Evolutionary conservation across 148 eudicot genomes (phyloP).

Genomic region (Tetragonia tetragonoides): DNA sequence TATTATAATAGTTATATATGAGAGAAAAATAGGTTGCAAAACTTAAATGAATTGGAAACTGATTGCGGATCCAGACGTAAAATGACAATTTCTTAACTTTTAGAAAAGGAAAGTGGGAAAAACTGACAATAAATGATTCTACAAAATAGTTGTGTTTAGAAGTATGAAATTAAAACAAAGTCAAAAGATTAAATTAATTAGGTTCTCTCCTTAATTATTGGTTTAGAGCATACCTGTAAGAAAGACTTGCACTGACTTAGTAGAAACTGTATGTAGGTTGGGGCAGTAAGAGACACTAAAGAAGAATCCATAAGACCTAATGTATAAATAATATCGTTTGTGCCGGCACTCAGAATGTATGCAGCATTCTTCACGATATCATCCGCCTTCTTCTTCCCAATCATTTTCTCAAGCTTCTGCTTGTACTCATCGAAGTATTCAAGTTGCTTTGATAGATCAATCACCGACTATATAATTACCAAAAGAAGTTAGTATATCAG

Average conservation of each 20-base stretch:
- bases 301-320: not conserved
- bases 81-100: too few relatives aligned
- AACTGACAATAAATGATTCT: too few relatives aligned
- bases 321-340: conserved; percentile 25
- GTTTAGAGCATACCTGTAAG: conserved; percentile 13
- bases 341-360: conserved; percentile 20
- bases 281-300: not conserved
- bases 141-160: too few relatives aligned
- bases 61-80: too few relatives aligned
- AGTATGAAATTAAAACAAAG: too few relatives aligned
- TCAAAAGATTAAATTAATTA: too few relatives aligned
- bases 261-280: conserved; percentile 19
- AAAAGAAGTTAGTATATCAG: not conserved
- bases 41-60: too few relatives aligned
- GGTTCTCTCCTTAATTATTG: too few relatives aligned
- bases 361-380: not conserved
- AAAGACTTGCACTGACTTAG: not conserved
- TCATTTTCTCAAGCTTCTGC: conserved; percentile 2
- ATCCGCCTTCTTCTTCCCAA: conserved; percentile 22
- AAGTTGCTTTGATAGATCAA: conserved; percentile 10
- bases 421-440: conserved; percentile 31
- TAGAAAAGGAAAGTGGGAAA: too few relatives aligned
- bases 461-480: conserved; percentile 13
- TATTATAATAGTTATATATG: too few relatives aligned
- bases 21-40: too few relatives aligned